These are phyloP conservation scores for Rhododendron vialii DNA, from an alignment of 148 eudicot genomes.

Conservation along the genomic window DNA sequence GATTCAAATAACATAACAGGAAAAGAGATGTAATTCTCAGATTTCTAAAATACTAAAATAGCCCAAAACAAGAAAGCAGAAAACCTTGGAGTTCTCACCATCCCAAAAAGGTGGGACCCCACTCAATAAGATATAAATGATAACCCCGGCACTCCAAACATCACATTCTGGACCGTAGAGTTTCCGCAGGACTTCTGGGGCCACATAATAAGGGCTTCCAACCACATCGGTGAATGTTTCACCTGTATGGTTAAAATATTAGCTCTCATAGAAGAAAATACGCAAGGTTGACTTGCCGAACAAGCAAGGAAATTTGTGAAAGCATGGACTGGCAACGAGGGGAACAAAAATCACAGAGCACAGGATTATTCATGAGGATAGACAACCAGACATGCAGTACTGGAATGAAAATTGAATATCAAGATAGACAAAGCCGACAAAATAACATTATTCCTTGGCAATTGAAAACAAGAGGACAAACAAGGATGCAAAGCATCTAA, in stretches of 20 bases:
- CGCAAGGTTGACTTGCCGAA: background rate
- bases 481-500: background rate
- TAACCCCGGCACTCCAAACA: constrained; percentile 47
- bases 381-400: background rate
- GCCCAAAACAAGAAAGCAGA: background rate
- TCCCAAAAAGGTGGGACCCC: constrained; percentile 51
- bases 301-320: background rate
- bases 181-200: constrained; percentile 38
- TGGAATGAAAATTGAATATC: background rate
- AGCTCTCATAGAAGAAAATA: constrained; percentile 1
- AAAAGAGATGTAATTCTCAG: background rate
- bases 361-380: background rate
- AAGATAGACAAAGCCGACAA: background rate
- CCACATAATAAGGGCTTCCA: constrained; percentile 46
- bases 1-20: constrained; percentile 7
- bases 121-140: constrained; percentile 34
- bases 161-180: constrained; percentile 37
- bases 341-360: background rate
- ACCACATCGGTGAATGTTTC: constrained; percentile 37
- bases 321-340: background rate
- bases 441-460: background rate
- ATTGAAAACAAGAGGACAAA: background rate
- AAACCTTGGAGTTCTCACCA: constrained; percentile 20
- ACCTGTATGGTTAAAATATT: constrained; percentile 21
- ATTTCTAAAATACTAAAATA: background rate